Evolutionary conservation across 2,329 filamentous ascomycete species (phyloP).

Genomic region (Claviceps africana): DNA sequence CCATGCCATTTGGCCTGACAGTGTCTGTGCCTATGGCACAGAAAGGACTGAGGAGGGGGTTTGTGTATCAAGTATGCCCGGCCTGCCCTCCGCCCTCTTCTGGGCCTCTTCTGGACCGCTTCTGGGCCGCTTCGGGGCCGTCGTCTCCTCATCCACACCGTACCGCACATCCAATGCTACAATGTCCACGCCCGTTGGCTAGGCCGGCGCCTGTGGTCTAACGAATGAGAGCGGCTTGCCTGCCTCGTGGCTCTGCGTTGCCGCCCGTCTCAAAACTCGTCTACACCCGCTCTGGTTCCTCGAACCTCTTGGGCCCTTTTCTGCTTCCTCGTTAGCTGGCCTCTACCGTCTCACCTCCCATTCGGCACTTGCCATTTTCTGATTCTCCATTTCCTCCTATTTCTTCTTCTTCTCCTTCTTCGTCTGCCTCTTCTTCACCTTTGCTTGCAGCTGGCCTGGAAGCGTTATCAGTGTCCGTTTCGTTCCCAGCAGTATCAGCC

Average conservation of each 20-base stretch:
- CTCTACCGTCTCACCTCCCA: conserved; percentile 26
- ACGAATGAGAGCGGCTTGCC: conserved; percentile 16
- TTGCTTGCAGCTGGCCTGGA: conserved; percentile 10
- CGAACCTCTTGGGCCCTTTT: conserved; percentile 20
- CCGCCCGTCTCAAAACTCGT: conserved; percentile 35
- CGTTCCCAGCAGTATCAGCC: conserved; percentile 1
- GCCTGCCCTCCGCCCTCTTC: neutral
- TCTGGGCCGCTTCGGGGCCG: too few relatives aligned
- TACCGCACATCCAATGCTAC: conserved; percentile 12
- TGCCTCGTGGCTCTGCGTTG: conserved; percentile 12
- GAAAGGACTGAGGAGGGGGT: neutral
- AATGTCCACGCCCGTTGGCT: conserved; percentile 14
- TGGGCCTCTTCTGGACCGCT: too few relatives aligned
- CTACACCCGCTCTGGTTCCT: conserved; percentile 24
- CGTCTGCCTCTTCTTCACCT: conserved; percentile 3
- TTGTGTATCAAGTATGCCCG: neutral
- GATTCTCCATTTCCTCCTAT: conserved; percentile 22
- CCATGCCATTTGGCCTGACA: conserved; percentile 2
- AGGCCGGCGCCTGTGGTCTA: conserved; percentile 20
- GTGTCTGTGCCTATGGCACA: conserved; percentile 4
- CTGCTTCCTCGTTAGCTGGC: conserved; percentile 39
- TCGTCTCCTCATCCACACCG: conserved; percentile 8
- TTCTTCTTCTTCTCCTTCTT: conserved; percentile 9
- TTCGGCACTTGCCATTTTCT: conserved; percentile 22
- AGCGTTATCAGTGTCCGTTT: conserved; percentile 6